A percentile compares a stretch with the other conserved stretches of the same genome.
Evolutionary conservation across 768 basidiomycete genomes (phyloP).

Genomic region (Naganishia onofrii): DNA sequence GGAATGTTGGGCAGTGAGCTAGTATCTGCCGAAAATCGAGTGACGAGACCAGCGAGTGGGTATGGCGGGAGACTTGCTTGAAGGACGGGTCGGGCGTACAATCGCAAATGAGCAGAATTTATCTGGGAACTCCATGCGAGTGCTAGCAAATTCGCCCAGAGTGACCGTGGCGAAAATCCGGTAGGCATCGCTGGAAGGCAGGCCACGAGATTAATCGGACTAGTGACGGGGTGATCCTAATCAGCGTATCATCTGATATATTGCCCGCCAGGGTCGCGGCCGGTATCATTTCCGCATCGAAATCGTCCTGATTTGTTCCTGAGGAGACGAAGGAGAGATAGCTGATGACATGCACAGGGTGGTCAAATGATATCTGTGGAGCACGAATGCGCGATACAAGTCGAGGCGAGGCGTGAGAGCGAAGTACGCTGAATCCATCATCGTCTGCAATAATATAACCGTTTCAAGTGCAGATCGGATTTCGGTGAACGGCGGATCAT

Average conservation of each 20-base stretch:
- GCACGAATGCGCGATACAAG: neutral
- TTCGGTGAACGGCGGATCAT: neutral
- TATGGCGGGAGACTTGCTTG: too few relatives aligned
- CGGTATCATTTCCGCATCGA: neutral
- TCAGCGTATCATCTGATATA: slow-evolving; percentile 21
- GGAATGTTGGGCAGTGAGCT: too few relatives aligned
- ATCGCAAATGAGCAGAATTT: too few relatives aligned
- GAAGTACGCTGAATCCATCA: neutral
- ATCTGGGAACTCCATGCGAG: too few relatives aligned
- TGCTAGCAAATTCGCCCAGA: too few relatives aligned
- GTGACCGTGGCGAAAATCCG: too few relatives aligned
- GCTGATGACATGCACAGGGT: slow-evolving; percentile 3
- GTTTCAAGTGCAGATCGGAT: slow-evolving; percentile 12
- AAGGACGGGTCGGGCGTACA: too few relatives aligned
- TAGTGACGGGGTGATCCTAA: slow-evolving; percentile 34
- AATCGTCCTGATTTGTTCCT: neutral
- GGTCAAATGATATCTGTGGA: neutral
- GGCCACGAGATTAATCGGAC: slow-evolving; percentile 24
- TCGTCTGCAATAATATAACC: neutral
- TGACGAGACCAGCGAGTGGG: too few relatives aligned
- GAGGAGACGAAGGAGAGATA: neutral
- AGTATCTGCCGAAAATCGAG: too few relatives aligned
- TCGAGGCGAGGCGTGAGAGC: neutral
- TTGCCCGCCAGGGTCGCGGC: slow-evolving; percentile 34
- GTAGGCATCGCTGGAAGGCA: too few relatives aligned